phyloP scores from a whole-genome alignment of 129 eudicot genomes.

The Dittrichia graveolens region DNA sequence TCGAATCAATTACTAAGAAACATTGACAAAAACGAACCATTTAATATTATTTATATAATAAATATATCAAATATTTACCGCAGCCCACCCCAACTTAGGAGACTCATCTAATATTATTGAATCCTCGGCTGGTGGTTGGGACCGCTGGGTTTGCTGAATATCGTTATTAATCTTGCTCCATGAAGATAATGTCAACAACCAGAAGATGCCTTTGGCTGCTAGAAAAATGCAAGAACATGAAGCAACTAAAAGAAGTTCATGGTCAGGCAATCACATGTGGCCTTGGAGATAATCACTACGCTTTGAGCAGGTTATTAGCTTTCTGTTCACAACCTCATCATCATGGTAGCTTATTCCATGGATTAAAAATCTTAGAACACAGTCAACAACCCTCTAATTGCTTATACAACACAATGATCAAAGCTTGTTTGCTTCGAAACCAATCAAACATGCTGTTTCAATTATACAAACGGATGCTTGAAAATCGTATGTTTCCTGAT shows the following conservation, averaged over 20 bases:
- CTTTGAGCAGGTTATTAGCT: constrained; percentile 63
- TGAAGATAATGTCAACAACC: constrained; percentile 40
- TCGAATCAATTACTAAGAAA: too few relatives aligned
- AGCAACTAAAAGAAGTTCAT: constrained; percentile 55
- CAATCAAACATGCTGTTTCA: constrained; percentile 34
- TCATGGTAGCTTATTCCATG: constrained; percentile 40
- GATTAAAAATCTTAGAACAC: constrained; percentile 43
- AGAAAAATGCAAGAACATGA: constrained; percentile 61
- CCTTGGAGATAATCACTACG: constrained; percentile 46
- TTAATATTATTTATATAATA: too few relatives aligned
- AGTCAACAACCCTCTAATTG: constrained; percentile 52
- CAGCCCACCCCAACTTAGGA: too few relatives aligned
- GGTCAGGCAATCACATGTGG: constrained; percentile 58
- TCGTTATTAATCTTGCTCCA: constrained; percentile 13
- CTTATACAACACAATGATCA: constrained; percentile 65
- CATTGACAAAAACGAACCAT: too few relatives aligned
- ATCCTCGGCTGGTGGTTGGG: too few relatives aligned
- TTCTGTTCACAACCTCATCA: constrained; percentile 54
- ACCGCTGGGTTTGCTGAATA: too few relatives aligned
- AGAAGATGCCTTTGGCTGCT: constrained; percentile 53
- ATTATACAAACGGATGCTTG: constrained; percentile 45
- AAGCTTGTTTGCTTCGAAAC: constrained; percentile 50
- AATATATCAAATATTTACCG: too few relatives aligned
- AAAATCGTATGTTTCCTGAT: constrained; percentile 50
- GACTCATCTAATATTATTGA: too few relatives aligned